Percentiles rank a stretch among this genome's conserved stretches.
These are phyloP conservation scores for Vachellia pachyceras DNA, from an alignment of 306 rosid genomes.

Conservation along the genomic window DNA sequence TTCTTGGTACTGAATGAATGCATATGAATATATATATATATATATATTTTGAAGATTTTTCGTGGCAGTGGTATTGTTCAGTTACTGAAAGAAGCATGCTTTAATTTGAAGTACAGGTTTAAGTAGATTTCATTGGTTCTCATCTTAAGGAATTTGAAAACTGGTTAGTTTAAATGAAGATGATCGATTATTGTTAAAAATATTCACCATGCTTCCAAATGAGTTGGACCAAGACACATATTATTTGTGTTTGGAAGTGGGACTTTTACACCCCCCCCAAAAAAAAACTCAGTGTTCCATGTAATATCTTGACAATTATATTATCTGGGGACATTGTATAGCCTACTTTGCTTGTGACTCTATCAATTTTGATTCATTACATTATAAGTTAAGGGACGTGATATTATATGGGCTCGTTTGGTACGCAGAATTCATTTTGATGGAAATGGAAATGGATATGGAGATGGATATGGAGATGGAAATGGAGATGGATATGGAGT, in stretches of 20 bases:
- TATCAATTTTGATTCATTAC: neutral
- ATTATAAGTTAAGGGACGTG: neutral
- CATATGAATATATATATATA: neutral
- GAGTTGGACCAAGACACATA: neutral
- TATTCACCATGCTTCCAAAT: neutral
- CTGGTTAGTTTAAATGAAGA: neutral
- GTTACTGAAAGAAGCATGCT: neutral
- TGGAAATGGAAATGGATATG: too few species aligned
- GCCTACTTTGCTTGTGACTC: neutral
- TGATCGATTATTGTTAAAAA: neutral
- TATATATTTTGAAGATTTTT: neutral
- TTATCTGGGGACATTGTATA: neutral
- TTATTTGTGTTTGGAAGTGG: neutral
- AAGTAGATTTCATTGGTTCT: neutral
- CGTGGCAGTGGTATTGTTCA: neutral
- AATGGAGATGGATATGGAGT: too few species aligned
- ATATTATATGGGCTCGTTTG: neutral
- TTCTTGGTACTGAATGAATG: neutral
- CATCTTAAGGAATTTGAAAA: neutral
- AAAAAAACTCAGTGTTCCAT: neutral
- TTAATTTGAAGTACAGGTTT: neutral
- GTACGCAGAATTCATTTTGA: too few species aligned
- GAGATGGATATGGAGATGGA: too few species aligned
- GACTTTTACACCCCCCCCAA: neutral
- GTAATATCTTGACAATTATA: slow-evolving; percentile 1